phyloP scores from a whole-genome alignment of 768 basidiomycete genomes.

The Ramaria rubella region DNA sequence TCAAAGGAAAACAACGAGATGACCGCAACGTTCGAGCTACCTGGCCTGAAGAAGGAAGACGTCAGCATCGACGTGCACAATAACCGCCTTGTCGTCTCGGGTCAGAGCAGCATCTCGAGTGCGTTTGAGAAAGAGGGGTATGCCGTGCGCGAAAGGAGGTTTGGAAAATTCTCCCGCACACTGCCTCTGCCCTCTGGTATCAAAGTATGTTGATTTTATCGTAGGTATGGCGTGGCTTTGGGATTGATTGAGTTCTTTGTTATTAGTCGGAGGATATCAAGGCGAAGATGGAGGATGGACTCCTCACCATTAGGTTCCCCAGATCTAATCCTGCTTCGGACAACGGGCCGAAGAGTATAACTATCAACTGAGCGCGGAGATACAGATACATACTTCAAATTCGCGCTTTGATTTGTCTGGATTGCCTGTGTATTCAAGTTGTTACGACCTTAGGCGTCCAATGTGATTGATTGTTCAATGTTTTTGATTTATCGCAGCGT shows the following conservation, averaged over 20 bases:
- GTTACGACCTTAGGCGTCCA: too few species aligned
- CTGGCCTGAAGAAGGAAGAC: slow-evolving; percentile 44
- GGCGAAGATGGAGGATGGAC: slow-evolving; percentile 41
- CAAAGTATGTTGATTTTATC: slow-evolving; percentile 29
- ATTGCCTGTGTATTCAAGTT: too few species aligned
- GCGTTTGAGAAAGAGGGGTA: slow-evolving; percentile 33
- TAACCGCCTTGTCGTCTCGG: slow-evolving; percentile 41
- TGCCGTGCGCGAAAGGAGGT: slow-evolving; percentile 40
- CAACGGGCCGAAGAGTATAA: slow-evolving; percentile 38
- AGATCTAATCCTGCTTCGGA: slow-evolving; percentile 38
- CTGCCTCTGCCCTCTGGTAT: slow-evolving; percentile 42
- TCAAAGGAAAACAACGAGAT: slow-evolving; percentile 35
- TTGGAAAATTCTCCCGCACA: slow-evolving; percentile 43
- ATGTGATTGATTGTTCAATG: too few species aligned
- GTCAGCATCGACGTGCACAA: slow-evolving; percentile 43
- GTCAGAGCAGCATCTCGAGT: slow-evolving; percentile 30
- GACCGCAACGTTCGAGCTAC: slow-evolving; percentile 49
- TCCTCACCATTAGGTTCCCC: slow-evolving; percentile 44
- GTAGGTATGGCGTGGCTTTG: background rate
- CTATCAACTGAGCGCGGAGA: slow-evolving; percentile 19
- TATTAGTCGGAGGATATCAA: slow-evolving; percentile 39
- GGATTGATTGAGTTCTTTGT: background rate
- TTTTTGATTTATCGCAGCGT: too few species aligned
- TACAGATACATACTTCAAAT: too few species aligned
- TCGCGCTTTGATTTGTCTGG: too few species aligned